Conservation (phyloP, 2,329 filamentous ascomycete species). For the Exserohilum rostratum region DNA sequence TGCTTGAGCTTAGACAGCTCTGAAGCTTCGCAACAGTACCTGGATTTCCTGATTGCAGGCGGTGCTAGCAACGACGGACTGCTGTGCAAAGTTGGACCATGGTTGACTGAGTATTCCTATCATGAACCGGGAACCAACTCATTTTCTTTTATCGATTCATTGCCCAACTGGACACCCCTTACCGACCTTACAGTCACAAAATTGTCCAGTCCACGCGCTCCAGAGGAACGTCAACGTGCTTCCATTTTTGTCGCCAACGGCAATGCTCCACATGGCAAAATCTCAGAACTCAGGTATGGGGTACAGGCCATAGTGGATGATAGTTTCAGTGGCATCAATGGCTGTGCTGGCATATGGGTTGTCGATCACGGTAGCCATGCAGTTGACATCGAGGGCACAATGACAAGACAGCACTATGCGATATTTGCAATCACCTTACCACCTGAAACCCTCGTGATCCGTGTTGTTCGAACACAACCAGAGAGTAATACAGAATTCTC, state of each 20-base stretch:
- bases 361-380: constrained; percentile 39
- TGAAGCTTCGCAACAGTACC: constrained; percentile 61
- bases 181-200: constrained; percentile 54
- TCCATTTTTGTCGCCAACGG: constrained; percentile 52
- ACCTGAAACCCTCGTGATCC: constrained; percentile 37
- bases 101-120: constrained; percentile 53
- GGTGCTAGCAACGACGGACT: constrained; percentile 80
- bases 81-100: constrained; percentile 69
- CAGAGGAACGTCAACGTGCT: constrained; percentile 29
- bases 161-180: constrained; percentile 67
- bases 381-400: constrained; percentile 33
- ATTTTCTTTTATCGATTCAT: constrained; percentile 60
- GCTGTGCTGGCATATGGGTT: constrained; percentile 48
- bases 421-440: constrained; percentile 48
- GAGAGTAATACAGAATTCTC: constrained; percentile 24
- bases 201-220: constrained; percentile 25
- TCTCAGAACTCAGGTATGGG: constrained; percentile 53
- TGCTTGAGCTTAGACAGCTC: constrained; percentile 60
- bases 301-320: constrained; percentile 47
- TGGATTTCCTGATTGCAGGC: constrained; percentile 79
- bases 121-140: constrained; percentile 53
- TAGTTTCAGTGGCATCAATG: constrained; percentile 38
- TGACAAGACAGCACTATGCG: constrained; percentile 38
- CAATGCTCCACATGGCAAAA: constrained; percentile 50
- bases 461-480: constrained; percentile 30